These are phyloP conservation scores for Smittium culicis DNA, from an alignment of 371 early-diverging fungal genomes.

Conservation along the genomic window DNA sequence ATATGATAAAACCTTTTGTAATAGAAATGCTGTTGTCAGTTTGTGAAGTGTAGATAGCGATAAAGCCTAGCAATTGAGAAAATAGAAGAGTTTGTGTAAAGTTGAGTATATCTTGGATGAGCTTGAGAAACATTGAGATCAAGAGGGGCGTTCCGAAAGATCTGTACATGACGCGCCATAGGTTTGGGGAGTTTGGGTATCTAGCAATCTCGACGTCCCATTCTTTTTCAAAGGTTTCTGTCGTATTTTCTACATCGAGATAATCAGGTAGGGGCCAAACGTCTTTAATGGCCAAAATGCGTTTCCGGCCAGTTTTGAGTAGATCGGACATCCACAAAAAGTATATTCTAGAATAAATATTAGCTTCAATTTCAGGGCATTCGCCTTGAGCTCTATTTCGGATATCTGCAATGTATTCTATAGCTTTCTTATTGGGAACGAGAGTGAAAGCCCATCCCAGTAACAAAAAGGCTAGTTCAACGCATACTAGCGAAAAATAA, in stretches of 20 bases:
- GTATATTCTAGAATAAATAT: constrained; percentile 64
- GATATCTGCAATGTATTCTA: constrained; percentile 34
- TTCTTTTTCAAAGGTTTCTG: constrained; percentile 44
- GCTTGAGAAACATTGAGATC: constrained; percentile 52
- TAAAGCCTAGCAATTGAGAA: constrained; percentile 54
- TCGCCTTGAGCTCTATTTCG: constrained; percentile 37
- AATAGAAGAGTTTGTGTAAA: constrained; percentile 80
- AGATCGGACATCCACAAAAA: constrained; percentile 87
- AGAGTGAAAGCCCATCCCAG: constrained; percentile 45
- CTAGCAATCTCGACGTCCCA: constrained; percentile 43
- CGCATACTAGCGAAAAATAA: neutral
- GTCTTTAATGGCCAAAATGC: constrained; percentile 34
- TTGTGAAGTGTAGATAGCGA: constrained; percentile 31
- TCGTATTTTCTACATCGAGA: constrained; percentile 50
- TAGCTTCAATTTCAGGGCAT: constrained; percentile 64
- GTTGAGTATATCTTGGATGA: constrained; percentile 56
- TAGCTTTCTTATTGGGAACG: constrained; percentile 31
- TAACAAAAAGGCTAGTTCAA: constrained; percentile 17
- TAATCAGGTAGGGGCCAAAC: constrained; percentile 41
- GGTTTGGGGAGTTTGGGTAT: constrained; percentile 23
- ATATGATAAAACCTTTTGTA: constrained; percentile 44
- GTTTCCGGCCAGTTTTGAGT: constrained; percentile 63
- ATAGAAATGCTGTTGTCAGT: constrained; percentile 36
- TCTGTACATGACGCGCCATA: constrained; percentile 44
- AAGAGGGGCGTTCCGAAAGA: constrained; percentile 53